These are phyloP conservation scores for Colletotrichum tabaci DNA, from an alignment of 2,329 filamentous ascomycete genomes.

Conservation along the genomic window DNA sequence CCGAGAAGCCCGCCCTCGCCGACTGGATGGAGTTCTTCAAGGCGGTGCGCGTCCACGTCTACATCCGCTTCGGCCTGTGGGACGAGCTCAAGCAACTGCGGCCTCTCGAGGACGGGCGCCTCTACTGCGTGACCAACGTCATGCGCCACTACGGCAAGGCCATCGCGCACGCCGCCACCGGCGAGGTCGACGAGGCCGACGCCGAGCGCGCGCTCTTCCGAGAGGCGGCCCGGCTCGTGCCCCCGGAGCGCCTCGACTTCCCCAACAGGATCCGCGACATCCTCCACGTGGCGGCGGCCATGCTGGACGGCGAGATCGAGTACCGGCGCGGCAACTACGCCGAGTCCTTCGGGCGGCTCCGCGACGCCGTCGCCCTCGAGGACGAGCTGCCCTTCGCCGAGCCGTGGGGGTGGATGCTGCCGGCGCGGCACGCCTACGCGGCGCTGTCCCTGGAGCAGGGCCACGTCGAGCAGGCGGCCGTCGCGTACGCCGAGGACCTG, in stretches of 20 bases:
- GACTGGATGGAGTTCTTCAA: conserved; percentile 83
- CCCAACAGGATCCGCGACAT: conserved; percentile 77
- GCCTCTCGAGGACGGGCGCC: conserved; percentile 68
- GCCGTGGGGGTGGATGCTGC: conserved; percentile 86
- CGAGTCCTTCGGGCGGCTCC: conserved; percentile 71
- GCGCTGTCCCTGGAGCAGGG: conserved; percentile 79
- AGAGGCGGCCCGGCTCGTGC: conserved; percentile 66
- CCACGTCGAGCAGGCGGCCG: conserved; percentile 66
- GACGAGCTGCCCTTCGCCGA: conserved; percentile 78
- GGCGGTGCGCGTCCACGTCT: conserved; percentile 76
- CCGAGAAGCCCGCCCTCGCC: conserved; percentile 80
- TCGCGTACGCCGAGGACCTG: conserved; percentile 73
- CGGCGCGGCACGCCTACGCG: conserved; percentile 78
- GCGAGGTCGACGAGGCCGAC: conserved; percentile 68
- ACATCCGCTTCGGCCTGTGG: conserved; percentile 83
- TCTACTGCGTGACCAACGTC: conserved; percentile 80
- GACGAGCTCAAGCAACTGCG: conserved; percentile 71
- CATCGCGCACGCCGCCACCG: conserved; percentile 74
- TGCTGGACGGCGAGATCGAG: conserved; percentile 81
- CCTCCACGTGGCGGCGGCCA: conserved; percentile 71
- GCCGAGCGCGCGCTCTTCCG: conserved; percentile 66
- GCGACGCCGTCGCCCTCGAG: conserved; percentile 71
- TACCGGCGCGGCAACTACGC: conserved; percentile 75
- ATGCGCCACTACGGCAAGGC: conserved; percentile 78
- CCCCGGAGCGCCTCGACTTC: conserved; percentile 73